Base-by-base conservation (phyloP, 148 eudicot genomes). In the Silene latifolia region DNA sequence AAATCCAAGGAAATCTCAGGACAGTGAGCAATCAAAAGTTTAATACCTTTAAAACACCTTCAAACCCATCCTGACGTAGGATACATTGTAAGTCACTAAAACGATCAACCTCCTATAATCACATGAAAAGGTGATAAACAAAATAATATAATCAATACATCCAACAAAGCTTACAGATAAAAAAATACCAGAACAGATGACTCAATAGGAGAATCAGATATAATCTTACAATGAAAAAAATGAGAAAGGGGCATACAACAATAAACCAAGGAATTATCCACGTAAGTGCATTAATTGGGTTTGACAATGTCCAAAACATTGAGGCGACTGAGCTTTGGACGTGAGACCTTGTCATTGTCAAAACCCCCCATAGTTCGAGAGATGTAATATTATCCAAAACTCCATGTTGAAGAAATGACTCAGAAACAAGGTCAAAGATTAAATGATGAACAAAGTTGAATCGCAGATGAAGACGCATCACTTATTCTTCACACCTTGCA, bases 91-190 rank as follows among this genome's bases (percentile, higher is more conserved):
- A 77, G 76, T 93, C 97, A 76, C 80, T 44, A 77, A 84, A 93
- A 74, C 88, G 83, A 81, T 93, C 98, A 21, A 93, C 98, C 84
- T 93, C 98, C 98, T 93, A 81, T 68, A 75, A 65, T 47, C 39
- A 78, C 83, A 72, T 67, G 68, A 20, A 65, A 65, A 66, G 21
- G 42, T 11, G 0, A 68, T 11, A 72, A 0, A 39, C n/a, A 56
- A 54, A 58, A 70, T 42, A n/a, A 32, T 74, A 23, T 63, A 66
- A 69, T 61, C 60, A n/a, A 39, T 27, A 66, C 58, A 58, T 69
- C 46, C 24, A 62, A 51, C 29, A 35, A 23, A 19, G 51, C 56
- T 18, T 18, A 58, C 11, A 51, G 44, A 39, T 4, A 51, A 51
- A 13, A 2, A 51, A 51, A 51, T 51, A 51, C 14, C 56, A 51